phyloP scores from a whole-genome alignment of 139 green algal genomes.

The Marvania coccoides region DNA sequence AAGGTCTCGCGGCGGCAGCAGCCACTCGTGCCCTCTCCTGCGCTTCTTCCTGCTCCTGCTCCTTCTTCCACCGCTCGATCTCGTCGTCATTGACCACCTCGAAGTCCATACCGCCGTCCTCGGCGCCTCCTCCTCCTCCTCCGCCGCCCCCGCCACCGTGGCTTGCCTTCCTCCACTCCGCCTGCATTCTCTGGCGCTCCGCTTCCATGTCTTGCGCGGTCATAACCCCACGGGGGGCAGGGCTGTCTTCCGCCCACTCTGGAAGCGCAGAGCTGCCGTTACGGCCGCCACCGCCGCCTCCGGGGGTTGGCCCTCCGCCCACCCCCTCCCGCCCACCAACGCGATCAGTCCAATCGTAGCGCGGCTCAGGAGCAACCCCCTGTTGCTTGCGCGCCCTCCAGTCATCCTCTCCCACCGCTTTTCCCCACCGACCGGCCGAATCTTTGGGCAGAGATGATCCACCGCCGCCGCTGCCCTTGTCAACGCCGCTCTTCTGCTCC shows the following conservation, averaged over 20 bases:
- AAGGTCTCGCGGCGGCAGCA: not conserved
- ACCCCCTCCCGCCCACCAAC: not conserved
- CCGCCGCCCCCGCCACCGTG: not conserved
- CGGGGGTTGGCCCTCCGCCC: too few relatives aligned
- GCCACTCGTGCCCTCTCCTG: not conserved
- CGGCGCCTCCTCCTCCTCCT: not conserved
- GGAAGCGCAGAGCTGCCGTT: not conserved
- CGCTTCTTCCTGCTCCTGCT: constrained; percentile 11
- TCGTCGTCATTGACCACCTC: constrained; percentile 8
- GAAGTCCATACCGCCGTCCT: not conserved
- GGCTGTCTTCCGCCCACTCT: constrained; percentile 18
- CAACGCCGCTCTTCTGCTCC: too few relatives aligned
- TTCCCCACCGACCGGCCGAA: not conserved
- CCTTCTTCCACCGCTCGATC: constrained; percentile 16
- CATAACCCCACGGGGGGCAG: constrained; percentile 1
- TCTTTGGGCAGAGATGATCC: constrained; percentile 7
- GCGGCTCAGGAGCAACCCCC: not conserved
- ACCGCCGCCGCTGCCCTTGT: not conserved
- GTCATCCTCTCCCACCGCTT: constrained; percentile 1
- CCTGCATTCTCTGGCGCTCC: constrained; percentile 34
- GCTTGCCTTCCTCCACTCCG: constrained; percentile 17
- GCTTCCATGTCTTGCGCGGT: constrained; percentile 30
- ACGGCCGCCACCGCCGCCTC: not conserved
- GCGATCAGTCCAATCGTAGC: constrained; percentile 10
- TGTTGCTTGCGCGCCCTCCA: constrained; percentile 7